These are phyloP conservation scores for Diaporthe citriasiana DNA, from an alignment of 2,329 filamentous ascomycete species.

Conservation along the genomic window DNA sequence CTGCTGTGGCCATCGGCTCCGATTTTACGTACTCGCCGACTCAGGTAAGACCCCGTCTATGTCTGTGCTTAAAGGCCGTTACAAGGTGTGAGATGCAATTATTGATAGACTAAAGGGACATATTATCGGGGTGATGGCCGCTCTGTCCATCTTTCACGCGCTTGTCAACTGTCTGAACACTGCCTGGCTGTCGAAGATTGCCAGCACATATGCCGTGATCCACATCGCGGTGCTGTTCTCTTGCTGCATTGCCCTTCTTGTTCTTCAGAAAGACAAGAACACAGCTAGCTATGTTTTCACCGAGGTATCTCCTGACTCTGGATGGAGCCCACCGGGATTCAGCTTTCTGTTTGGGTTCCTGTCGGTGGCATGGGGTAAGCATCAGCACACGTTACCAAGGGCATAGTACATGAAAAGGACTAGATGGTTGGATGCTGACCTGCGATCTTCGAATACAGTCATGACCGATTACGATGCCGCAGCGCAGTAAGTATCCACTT, in stretches of 20 bases:
- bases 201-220: conserved; percentile 68
- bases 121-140: conserved; percentile 67
- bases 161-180: conserved; percentile 67
- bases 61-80: not conserved
- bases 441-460: not conserved
- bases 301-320: conserved; percentile 60
- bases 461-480: conserved; percentile 44
- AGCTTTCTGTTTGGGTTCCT: conserved; percentile 69
- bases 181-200: conserved; percentile 70
- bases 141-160: conserved; percentile 62
- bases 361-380: conserved; percentile 66
- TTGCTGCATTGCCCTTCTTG: conserved; percentile 64
- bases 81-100: rapidly evolving
- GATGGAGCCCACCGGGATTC: conserved; percentile 66
- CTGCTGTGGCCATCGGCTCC: conserved; percentile 63
- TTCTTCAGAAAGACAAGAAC: conserved; percentile 63
- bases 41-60: conserved; percentile 32
- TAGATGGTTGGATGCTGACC: not conserved
- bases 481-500: conserved; percentile 25
- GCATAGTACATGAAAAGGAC: rapidly evolving
- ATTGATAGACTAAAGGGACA: conserved; percentile 48
- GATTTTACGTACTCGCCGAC: conserved; percentile 61
- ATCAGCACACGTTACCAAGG: no score
- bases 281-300: conserved; percentile 67
- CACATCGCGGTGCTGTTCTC: conserved; percentile 64